Evolutionary conservation across 345 rosid species (phyloP), one percentile per base, ranked within the genome.

Genomic region (Lumnitzera racemosa): DNA sequence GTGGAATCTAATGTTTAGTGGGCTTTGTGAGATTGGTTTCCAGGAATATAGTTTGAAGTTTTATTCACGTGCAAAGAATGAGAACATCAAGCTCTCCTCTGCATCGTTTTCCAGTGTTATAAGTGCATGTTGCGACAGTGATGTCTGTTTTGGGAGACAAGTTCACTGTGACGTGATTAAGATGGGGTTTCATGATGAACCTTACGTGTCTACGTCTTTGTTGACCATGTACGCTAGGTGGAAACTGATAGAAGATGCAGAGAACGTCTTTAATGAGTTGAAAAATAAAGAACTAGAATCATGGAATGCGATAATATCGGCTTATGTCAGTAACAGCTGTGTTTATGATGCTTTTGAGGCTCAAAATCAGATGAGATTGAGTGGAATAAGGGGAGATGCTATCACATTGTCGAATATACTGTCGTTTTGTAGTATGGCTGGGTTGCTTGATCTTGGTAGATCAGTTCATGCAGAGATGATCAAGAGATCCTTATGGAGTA

Each of bases 1-100:
- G 6, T 90, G 97, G 95, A 90, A 90, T 80, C 88, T 90, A 70
- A 77, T 87, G 83, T 80, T 90, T 74, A 74, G 74, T 68, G 91
- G 88, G 36, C 74, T 85, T 60, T 68, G 62, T 51, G 77, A 78
- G 66, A 74, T 70, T 73, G 81, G 81, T 4, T 11, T 67, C 63
- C 79, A 81, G 85, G 80, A 78, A 36, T 58, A 61, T 54, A 83
- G 95, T 75, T 74, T 90, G 75, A 79, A 79, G 49, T 59, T 85
- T 57, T 87, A 79, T 69, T 46, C 70, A 41, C 65, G 77, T 54
- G 86, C 80, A 11, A 85, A 82, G 72, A 70, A 48, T 56, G 72
- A 82, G 72, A 58, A 67, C 62, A 65, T 81, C 27, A 68, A 74
- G 64, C 74, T 83, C 53, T 79, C 69, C 47, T 87, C 92, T 13